Base-by-base conservation (phyloP, 1,139 yeast species). In the Saccharomyces uvarum region DNA sequence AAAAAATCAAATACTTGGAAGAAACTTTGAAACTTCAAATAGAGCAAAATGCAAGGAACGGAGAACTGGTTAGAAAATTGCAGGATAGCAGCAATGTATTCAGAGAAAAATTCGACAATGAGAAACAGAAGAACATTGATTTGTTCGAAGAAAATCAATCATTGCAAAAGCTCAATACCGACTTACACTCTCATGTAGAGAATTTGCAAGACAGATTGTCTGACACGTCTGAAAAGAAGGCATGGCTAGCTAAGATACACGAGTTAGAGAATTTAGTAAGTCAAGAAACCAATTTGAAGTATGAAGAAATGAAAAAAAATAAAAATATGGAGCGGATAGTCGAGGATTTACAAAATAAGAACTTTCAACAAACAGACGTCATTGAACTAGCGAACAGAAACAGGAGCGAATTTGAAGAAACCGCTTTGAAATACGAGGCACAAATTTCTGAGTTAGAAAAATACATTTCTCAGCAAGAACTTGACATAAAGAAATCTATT, bases 151-250 rank as follows among this genome's bases (percentile, higher is more conserved):
- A 74, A 54, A 72, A 70, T 51, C 65, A 66, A 51, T 64, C 73
- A 2, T 52, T 73, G 16, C 67, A 65, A 1, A 69, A 63, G 47
- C 64, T 61, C 26, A 69, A 72, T 16, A 62, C 64, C 19, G 72
- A 76, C 49, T 67, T 78, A 63, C 62, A 68, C 26, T 57, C 57
- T 7, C 69, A 75, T 51, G 63, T 74, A 4, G 55, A 63, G 31
- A 70, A 66, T 13, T 58, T 77, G 16, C 76, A 76, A 54, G 70
- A 68, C 7, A 67, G 70, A 41, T 61, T 71, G 27, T 70, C 73
- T 7, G 70, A 68, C 33, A 69, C 70, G 16, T 68, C 75, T 46
- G 75, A 74, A 51, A 78, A 77, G 57, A 75, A 74, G 32, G 63
- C 69, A 2, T 75, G 77, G 76, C 53, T 69, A 16, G 60, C 64